A percentile compares a stretch with the other conserved stretches of the same genome.
Evolutionary conservation across 257 asterid genomes (phyloP).

Genomic region (Salvia rosmarinus): DNA sequence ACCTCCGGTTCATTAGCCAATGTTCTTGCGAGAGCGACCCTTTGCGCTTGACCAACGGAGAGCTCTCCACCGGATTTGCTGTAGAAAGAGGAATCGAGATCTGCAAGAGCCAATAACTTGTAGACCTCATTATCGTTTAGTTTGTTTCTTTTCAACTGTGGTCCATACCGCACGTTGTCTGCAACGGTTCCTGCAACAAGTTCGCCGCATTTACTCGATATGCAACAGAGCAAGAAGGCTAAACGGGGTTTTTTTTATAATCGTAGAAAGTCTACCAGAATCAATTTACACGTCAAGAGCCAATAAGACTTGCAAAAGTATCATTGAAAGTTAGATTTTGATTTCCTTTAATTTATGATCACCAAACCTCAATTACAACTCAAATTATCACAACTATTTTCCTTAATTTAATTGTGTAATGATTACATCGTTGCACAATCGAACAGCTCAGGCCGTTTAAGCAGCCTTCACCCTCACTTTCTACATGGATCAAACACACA

Average conservation of each 20-base stretch:
- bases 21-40: slow-evolving; percentile 85
- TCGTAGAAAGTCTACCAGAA: not conserved
- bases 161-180: slow-evolving; percentile 77
- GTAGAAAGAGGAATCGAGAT: slow-evolving; percentile 67
- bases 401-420: not conserved
- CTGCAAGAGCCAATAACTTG: slow-evolving; percentile 69
- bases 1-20: slow-evolving; percentile 83
- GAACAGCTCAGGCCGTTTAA: too few species aligned
- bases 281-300: too few species aligned
- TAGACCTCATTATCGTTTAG: slow-evolving; percentile 58
- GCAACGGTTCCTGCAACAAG: slow-evolving; percentile 67
- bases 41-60: slow-evolving; percentile 87
- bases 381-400: not conserved
- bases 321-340: not conserved
- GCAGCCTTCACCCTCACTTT: not conserved
- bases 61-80: slow-evolving; percentile 61
- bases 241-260: not conserved
- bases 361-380: not conserved
- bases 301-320: too few species aligned
- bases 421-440: too few species aligned
- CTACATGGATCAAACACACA: not conserved
- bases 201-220: not conserved
- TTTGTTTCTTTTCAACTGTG: slow-evolving; percentile 59
- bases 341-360: not conserved
- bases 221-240: not conserved